Base-by-base conservation (phyloP, 176 grass and related monocot genomes). In the Ensete glaucum region DNA sequence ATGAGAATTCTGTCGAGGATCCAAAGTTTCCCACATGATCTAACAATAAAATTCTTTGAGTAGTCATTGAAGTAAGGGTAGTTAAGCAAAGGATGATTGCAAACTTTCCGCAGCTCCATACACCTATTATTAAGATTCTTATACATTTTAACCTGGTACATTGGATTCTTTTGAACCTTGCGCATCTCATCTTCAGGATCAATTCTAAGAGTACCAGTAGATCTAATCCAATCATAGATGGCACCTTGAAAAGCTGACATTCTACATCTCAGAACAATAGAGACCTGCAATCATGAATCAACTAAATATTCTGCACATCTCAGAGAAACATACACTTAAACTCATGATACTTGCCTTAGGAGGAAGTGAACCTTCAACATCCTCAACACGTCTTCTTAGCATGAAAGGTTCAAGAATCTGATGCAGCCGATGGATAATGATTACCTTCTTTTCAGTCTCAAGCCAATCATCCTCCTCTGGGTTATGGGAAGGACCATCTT, bases 401-500 rank as follows among this genome's bases (percentile, higher is more conserved):
- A 99, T 99, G 77, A 99, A 99, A 79, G 96, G 96, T 75, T 99
- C 96, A 65, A 99, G 82, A 82, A 99, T 99, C 81, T 99, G 96
- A 76, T 99, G 96, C 79, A 99, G 81, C 62, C 96, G 85, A 53
- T 99, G 96, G 81, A 99, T 99, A 64, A 95, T 88, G 78, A 99
- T 99, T 62, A 99, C 91, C 85, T 99, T 99, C 59, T 99, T 99
- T 67, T 99, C 96, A 5, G 96, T 99, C 77, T 99, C 96, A 59
- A 99, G 76, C 96, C 96, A 99, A 78, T 99, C 91, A 71, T 99
- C 96, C 69, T 98, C 91, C 75, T 85, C 34, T 43, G 34, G 84
- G 52, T 66, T 90, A 77, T 87, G 80, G 67, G 86, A 86, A 81
- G 82, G 80, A 78, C 67, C 87, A 87, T 93, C 90, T 60, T 50